Conservation (phyloP, 306 rosid genomes). For the Begonia fuchsioides region DNA sequence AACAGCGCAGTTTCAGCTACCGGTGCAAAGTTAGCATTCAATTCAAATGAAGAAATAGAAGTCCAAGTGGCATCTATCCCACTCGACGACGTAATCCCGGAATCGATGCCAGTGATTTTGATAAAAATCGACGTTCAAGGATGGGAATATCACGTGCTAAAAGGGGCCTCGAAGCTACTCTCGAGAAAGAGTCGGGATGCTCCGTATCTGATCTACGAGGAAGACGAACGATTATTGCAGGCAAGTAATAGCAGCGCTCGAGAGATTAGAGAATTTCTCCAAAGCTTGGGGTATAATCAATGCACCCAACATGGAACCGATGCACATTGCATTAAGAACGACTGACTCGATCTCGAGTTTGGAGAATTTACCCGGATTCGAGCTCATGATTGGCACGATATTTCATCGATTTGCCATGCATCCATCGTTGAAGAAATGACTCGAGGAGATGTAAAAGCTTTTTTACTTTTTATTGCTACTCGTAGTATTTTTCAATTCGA, state of each 20-base stretch:
- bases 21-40: slow-evolving; percentile 91
- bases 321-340: slow-evolving; percentile 23
- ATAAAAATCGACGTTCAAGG: slow-evolving; percentile 96
- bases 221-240: slow-evolving; percentile 69
- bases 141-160: slow-evolving; percentile 95
- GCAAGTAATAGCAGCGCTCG: slow-evolving; percentile 81
- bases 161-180: slow-evolving; percentile 65
- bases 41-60: slow-evolving; percentile 79
- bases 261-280: slow-evolving; percentile 66
- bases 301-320: slow-evolving; percentile 85
- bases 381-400: too few relatives aligned
- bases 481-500: too few relatives aligned
- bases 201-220: slow-evolving; percentile 91
- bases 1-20: slow-evolving; percentile 92
- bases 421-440: too few relatives aligned
- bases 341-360: too few relatives aligned
- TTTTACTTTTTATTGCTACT: too few relatives aligned
- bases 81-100: slow-evolving; percentile 62
- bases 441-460: too few relatives aligned
- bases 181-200: slow-evolving; percentile 74
- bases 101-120: slow-evolving; percentile 52
- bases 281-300: slow-evolving; percentile 54
- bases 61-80: slow-evolving; percentile 72
- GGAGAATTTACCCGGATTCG: too few relatives aligned
- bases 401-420: too few relatives aligned